Percentiles rank a stretch among this genome's conserved stretches.
Evolutionary conservation across 31 red algal species (phyloP).

Genomic region (Porphyra umbilicalis): DNA sequence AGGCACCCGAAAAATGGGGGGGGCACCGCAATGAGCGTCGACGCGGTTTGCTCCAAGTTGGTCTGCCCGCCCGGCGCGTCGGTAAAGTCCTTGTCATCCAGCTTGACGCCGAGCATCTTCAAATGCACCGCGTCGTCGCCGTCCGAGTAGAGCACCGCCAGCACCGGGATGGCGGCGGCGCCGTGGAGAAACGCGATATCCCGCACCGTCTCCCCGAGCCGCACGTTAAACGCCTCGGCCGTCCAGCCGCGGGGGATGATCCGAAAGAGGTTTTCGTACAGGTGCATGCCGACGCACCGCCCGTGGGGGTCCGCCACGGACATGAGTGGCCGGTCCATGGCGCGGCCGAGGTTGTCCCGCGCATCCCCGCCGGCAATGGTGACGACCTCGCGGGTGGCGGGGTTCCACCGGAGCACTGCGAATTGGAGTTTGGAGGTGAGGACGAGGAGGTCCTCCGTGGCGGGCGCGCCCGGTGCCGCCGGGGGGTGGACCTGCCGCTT

Average conservation of each 20-base stretch:
- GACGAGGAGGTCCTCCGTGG: constrained; percentile 66
- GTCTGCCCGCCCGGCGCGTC: constrained; percentile 16
- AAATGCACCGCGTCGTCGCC: constrained; percentile 42
- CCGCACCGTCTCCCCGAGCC: constrained; percentile 58
- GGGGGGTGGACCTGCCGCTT: neutral
- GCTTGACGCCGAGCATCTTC: constrained; percentile 56
- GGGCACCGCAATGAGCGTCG: constrained; percentile 67
- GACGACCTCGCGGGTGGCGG: constrained; percentile 35
- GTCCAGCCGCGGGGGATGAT: constrained; percentile 62
- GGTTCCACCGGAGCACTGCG: constrained; percentile 69
- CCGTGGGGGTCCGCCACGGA: constrained; percentile 69
- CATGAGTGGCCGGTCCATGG: constrained; percentile 27
- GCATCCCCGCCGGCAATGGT: constrained; percentile 67
- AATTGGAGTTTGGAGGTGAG: constrained; percentile 83
- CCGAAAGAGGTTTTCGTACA: constrained; percentile 71
- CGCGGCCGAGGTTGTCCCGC: constrained; percentile 53
- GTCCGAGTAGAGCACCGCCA: constrained; percentile 60
- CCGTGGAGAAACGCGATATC: constrained; percentile 92
- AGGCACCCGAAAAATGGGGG: constrained; percentile 56
- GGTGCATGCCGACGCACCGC: constrained; percentile 76
- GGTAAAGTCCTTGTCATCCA: constrained; percentile 59
- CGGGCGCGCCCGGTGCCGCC: neutral
- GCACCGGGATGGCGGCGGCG: constrained; percentile 45
- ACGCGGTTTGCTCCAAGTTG: constrained; percentile 31
- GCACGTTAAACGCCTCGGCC: constrained; percentile 87